Conservation (phyloP, 305 asterid species). For the Fraxinus latifolia region DNA sequence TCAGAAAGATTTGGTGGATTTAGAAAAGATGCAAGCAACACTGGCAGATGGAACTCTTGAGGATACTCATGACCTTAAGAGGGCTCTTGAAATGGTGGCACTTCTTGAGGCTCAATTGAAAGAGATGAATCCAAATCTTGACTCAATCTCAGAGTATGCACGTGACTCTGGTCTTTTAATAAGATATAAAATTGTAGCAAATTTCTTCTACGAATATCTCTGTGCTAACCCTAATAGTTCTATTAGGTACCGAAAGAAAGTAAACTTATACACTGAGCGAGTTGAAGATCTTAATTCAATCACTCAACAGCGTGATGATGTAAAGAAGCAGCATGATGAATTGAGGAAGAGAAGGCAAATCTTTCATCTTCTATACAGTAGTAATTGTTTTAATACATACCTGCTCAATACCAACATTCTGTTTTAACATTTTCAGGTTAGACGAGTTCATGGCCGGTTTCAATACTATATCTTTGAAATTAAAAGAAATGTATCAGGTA, state of each 20-base stretch:
- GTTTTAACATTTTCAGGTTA: slow-evolving; percentile 50
- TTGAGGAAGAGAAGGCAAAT: slow-evolving; percentile 80
- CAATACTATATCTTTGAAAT: slow-evolving; percentile 82
- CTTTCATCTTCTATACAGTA: neutral
- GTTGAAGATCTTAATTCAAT: slow-evolving; percentile 77
- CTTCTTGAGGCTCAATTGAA: slow-evolving; percentile 90
- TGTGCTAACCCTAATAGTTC: slow-evolving; percentile 28
- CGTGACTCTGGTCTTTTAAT: slow-evolving; percentile 8
- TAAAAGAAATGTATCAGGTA: slow-evolving; percentile 99
- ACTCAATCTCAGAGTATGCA: slow-evolving; percentile 85
- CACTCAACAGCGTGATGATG: slow-evolving; percentile 80
- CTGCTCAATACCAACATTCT: neutral
- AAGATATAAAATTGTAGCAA: neutral
- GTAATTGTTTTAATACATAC: neutral
- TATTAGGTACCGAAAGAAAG: slow-evolving; percentile 78
- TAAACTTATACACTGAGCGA: slow-evolving; percentile 69
- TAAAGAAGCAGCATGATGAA: slow-evolving; percentile 83
- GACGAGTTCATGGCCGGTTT: slow-evolving; percentile 97
- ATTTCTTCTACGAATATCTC: neutral
- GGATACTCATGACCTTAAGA: slow-evolving; percentile 57
- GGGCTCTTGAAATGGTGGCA: slow-evolving; percentile 77
- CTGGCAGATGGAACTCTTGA: slow-evolving; percentile 59
- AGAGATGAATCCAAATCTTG: slow-evolving; percentile 96
- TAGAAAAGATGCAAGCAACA: slow-evolving; percentile 70
- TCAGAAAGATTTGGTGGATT: slow-evolving; percentile 86